Base-by-base conservation (phyloP, 352 stramenopile species). In the Globisporangium lucens region DNA sequence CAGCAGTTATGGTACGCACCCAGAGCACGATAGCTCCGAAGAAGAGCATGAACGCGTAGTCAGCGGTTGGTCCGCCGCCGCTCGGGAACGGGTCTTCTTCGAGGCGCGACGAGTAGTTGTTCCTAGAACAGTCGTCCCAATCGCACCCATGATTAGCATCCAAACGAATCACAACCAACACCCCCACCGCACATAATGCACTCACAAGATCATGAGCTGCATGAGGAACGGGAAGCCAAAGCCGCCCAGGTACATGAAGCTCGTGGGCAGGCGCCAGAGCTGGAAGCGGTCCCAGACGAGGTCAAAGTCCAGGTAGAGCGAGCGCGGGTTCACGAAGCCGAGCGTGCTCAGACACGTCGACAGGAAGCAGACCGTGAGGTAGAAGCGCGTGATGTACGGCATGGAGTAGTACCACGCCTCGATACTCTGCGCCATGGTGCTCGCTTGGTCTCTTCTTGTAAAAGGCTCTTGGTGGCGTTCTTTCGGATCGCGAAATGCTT, bases 181-280 rank as follows among this genome's bases (percentile, higher is more conserved):
- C 9, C 35, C 43, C 6, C 47, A 33, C 9, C 35, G 43, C 6
- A 43, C 20, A 65, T 13, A 60, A 9, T 46, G 56, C 20, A 75
- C 82, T 63, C 73, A 96, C 89, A 97, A 69, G 65, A 97, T 90
- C 80, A 96, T 94, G 63, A 97, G 83, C 65, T 94, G 84, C 82
- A 97, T 95, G 74, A 97, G 85, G 71, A 97, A 96, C 41, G 85
- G 79, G 66, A 97, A 96, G 69, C 84, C 88, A 61, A 96, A 96
- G 70, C 82, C 83, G 38, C 90, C 90, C 29, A 97, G 83, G 75
- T 79, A 97, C 73, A 96, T 92, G 74, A 96, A 97, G 75, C 81
- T 86, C 60, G 90, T 95, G 66, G 88, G 80, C 69, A 97, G 75
- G 30, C 90, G 87, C 90, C 90, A 97, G 65, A 97, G 75, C 72